phyloP scores from a whole-genome alignment of 768 basidiomycete genomes.

The Trametes sanguinea region DNA sequence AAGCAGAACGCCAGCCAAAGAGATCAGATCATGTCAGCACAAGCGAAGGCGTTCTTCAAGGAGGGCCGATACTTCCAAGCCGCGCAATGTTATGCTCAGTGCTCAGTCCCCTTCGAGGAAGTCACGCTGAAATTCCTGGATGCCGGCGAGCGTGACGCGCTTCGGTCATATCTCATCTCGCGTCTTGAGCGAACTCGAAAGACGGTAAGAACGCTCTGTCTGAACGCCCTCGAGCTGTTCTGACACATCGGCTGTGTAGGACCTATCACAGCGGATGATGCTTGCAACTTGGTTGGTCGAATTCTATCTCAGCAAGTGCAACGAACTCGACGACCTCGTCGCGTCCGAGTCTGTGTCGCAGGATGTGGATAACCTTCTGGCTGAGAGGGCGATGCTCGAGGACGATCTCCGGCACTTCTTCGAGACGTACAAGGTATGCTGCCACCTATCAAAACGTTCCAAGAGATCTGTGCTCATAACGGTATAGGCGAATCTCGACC shows the following conservation, averaged over 20 bases:
- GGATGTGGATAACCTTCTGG: slow-evolving; percentile 81
- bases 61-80: slow-evolving; percentile 86
- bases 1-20: slow-evolving; percentile 82
- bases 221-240: neutral
- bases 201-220: slow-evolving; percentile 50
- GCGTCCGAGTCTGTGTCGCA: slow-evolving; percentile 82
- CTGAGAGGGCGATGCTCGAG: slow-evolving; percentile 81
- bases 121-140: slow-evolving; percentile 91
- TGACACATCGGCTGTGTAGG: slow-evolving; percentile 47
- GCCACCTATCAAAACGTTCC: no score
- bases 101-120: slow-evolving; percentile 86
- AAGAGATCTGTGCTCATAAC: no score
- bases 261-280: slow-evolving; percentile 94
- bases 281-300: slow-evolving; percentile 98
- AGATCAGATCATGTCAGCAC: slow-evolving; percentile 78
- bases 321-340: slow-evolving; percentile 91
- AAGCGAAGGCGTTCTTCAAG: slow-evolving; percentile 79
- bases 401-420: slow-evolving; percentile 94
- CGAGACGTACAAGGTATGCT: slow-evolving; percentile 82
- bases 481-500: slow-evolving; percentile 76
- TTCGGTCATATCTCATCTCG: slow-evolving; percentile 87
- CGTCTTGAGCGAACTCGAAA: slow-evolving; percentile 84
- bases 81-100: slow-evolving; percentile 90
- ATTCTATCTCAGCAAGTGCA: slow-evolving; percentile 95
- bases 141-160: slow-evolving; percentile 83